These are phyloP conservation scores for Podila epicladia DNA, from an alignment of 192 early-diverging fungal genomes.

Conservation along the genomic window DNA sequence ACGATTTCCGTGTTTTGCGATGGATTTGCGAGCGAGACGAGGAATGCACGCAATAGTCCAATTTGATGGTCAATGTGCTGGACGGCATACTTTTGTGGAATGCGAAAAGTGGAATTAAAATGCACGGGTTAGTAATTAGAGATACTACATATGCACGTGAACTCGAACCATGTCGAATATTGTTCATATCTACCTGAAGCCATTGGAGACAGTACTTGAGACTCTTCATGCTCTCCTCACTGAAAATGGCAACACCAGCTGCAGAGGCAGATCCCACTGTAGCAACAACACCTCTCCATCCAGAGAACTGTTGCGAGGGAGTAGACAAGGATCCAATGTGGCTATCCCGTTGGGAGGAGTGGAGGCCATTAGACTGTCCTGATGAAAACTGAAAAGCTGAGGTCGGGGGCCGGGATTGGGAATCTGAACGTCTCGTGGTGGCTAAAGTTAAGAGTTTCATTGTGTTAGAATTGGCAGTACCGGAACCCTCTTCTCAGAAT, in stretches of 20 bases:
- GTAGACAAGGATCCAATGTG: conserved; percentile 1
- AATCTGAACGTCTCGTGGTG: conserved; percentile 34
- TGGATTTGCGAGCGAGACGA: conserved; percentile 57
- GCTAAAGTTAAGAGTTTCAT: conserved; percentile 1
- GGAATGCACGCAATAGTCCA: conserved; percentile 62
- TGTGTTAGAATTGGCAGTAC: background rate
- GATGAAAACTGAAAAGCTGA: conserved; percentile 32
- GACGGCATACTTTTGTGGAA: conserved; percentile 71
- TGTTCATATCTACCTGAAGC: conserved; percentile 66
- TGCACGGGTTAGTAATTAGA: background rate
- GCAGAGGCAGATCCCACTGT: conserved; percentile 68
- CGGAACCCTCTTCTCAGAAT: background rate
- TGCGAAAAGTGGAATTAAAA: background rate
- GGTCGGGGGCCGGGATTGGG: conserved; percentile 23
- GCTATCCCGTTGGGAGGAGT: conserved; percentile 7
- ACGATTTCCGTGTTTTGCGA: conserved; percentile 31
- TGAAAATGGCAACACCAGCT: conserved; percentile 79
- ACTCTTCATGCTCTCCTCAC: conserved; percentile 89
- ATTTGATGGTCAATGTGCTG: conserved; percentile 79
- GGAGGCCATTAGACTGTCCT: conserved; percentile 9
- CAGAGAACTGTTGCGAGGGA: conserved; percentile 35
- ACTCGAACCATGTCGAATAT: background rate
- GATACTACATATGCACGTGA: background rate
- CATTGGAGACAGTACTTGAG: conserved; percentile 90
- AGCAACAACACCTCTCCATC: conserved; percentile 73